Percentiles rank a stretch among this genome's conserved stretches.
Evolutionary conservation across 306 rosid species (phyloP).

Genomic region (peach (Prunus persica)): Prunus_persica_NCBIv2 NC_034009.1:31371501-31372000

Average conservation of each 20-base stretch:
- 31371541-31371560: slow-evolving; percentile 51
- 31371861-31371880: background rate
- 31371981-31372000: too few species aligned
- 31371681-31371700: slow-evolving; percentile 78
- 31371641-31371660: slow-evolving; percentile 63
- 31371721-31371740: slow-evolving; percentile 84
- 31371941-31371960: too few species aligned
- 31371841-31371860: background rate
- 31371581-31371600: slow-evolving; percentile 47
- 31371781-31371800: background rate
- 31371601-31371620: slow-evolving; percentile 58
- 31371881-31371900: background rate
- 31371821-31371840: background rate
- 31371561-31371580: slow-evolving; percentile 58
- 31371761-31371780: slow-evolving; percentile 12
- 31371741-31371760: slow-evolving; percentile 10
- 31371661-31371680: slow-evolving; percentile 78
- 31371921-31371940: too few species aligned
- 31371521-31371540: slow-evolving; percentile 63
- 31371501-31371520: slow-evolving; percentile 77
- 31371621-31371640: slow-evolving; percentile 77
- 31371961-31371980: background rate
- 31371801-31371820: background rate
- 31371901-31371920: background rate
- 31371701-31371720: slow-evolving; percentile 74